Evolutionary conservation across 2,329 filamentous ascomycete species (phyloP).

Genomic region (Pseudogymnoascus pannorum): DNA sequence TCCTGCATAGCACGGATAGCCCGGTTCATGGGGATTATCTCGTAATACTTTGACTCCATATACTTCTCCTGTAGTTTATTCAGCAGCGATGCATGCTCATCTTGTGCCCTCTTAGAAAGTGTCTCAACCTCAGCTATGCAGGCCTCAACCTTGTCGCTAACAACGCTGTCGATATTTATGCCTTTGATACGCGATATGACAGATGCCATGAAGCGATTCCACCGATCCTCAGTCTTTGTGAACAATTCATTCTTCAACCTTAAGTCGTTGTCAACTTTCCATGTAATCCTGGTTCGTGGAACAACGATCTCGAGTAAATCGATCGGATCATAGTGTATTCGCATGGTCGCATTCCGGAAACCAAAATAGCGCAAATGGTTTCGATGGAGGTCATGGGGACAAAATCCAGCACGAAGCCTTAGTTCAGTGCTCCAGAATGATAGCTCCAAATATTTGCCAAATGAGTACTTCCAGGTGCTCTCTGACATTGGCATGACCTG

Average conservation of each 20-base stretch:
- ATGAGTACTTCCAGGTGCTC: constrained; percentile 95
- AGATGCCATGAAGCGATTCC: constrained; percentile 80
- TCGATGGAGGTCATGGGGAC: constrained; percentile 84
- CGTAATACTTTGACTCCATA: constrained; percentile 90
- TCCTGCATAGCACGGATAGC: constrained; percentile 87
- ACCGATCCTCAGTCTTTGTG: constrained; percentile 68
- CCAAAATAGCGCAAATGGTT: constrained; percentile 93
- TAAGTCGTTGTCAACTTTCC: constrained; percentile 95
- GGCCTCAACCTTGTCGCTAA: constrained; percentile 76
- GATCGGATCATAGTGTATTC: constrained; percentile 88
- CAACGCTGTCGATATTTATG: constrained; percentile 85
- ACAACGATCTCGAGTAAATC: constrained; percentile 92
- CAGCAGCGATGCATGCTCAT: constrained; percentile 70
- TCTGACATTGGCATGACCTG: constrained; percentile 87
- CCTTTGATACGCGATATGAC: constrained; percentile 76
- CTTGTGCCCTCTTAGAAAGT: constrained; percentile 69
- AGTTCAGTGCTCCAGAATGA: constrained; percentile 91
- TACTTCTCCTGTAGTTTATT: constrained; percentile 82
- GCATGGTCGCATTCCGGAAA: constrained; percentile 73
- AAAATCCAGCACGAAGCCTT: constrained; percentile 65
- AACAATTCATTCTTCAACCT: constrained; percentile 90
- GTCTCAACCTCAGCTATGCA: constrained; percentile 77
- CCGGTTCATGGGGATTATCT: constrained; percentile 87
- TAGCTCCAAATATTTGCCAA: constrained; percentile 95
- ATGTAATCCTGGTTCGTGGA: constrained; percentile 81